These are phyloP conservation scores for Dictyostelium purpureum DNA, from an alignment of 78 protist genomes.

Conservation along the genomic window DNA sequence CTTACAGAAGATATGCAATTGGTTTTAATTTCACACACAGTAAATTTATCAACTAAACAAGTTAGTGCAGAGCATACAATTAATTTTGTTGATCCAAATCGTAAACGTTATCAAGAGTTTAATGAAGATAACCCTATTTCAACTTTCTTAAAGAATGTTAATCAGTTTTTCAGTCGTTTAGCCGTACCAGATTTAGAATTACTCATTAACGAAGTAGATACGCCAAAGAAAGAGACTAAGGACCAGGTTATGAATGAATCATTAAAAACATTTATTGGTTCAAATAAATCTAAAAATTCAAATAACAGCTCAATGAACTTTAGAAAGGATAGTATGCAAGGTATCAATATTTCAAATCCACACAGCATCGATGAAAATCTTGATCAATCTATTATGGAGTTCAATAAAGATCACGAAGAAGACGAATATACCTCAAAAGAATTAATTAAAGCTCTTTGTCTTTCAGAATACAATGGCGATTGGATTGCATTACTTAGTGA, in stretches of 20 bases:
- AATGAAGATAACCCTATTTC: not conserved
- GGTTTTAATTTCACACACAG: conserved; percentile 61
- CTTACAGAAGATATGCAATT: conserved; percentile 21
- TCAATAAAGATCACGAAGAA: conserved; percentile 26
- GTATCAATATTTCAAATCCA: not conserved
- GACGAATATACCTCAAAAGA: conserved; percentile 48
- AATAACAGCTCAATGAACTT: not conserved
- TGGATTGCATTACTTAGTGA: conserved; percentile 64
- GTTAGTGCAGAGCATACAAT: not conserved
- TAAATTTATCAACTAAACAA: not conserved
- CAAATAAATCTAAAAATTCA: not conserved
- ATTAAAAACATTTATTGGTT: conserved; percentile 36
- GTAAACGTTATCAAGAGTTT: not conserved
- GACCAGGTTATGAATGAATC: conserved; percentile 60
- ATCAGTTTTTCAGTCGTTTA: conserved; percentile 8
- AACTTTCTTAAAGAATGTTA: not conserved
- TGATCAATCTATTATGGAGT: conserved; percentile 14
- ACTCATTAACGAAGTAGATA: conserved; percentile 26
- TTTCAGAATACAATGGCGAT: conserved; percentile 56
- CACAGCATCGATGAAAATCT: not conserved
- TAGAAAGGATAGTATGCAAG: not conserved
- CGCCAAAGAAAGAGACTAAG: not conserved
- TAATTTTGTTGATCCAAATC: not conserved
- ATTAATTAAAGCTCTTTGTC: conserved; percentile 30
- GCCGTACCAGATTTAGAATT: conserved; percentile 59